A percentile compares a stretch with the other conserved stretches of the same genome.
Evolutionary conservation across 148 eudicot genomes (phyloP).

Genomic region (Rhododendron vialii): DNA sequence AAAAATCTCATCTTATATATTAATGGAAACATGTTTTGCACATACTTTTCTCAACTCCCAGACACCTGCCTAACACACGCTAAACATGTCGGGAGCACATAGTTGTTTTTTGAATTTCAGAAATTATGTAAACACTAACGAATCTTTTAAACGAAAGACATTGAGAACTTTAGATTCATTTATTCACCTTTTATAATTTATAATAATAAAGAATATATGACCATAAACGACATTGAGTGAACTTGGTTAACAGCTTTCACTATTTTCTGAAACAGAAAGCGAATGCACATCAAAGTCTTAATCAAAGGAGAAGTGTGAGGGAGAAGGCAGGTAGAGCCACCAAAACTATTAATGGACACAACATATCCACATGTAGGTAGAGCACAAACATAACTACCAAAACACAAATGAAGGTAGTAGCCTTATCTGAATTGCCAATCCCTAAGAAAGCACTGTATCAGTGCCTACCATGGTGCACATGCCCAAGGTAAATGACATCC

Average conservation of each 20-base stretch:
- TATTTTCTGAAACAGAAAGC: background rate
- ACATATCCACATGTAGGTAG: background rate
- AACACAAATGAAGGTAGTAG: too few species aligned
- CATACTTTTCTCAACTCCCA: conserved; percentile 2
- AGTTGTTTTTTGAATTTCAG: background rate
- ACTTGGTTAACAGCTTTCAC: background rate
- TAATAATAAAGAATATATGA: background rate
- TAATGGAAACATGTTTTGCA: background rate
- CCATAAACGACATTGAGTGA: background rate
- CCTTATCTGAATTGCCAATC: too few species aligned
- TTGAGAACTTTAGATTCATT: background rate
- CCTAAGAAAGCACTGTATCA: too few species aligned
- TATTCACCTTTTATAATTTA: background rate
- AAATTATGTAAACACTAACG: background rate
- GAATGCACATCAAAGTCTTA: background rate
- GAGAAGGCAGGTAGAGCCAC: background rate
- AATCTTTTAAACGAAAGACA: background rate
- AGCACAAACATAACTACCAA: too few species aligned
- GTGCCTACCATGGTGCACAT: too few species aligned
- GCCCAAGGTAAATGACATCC: background rate
- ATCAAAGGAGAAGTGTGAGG: background rate
- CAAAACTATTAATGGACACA: background rate
- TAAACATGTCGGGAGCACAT: background rate
- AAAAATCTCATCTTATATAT: background rate
- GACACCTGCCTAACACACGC: background rate